Percentiles rank a stretch among this genome's conserved stretches.
These are phyloP conservation scores for Sporisorium scitamineum DNA, from an alignment of 1,284 basidiomycete species.

Conservation along the genomic window DNA sequence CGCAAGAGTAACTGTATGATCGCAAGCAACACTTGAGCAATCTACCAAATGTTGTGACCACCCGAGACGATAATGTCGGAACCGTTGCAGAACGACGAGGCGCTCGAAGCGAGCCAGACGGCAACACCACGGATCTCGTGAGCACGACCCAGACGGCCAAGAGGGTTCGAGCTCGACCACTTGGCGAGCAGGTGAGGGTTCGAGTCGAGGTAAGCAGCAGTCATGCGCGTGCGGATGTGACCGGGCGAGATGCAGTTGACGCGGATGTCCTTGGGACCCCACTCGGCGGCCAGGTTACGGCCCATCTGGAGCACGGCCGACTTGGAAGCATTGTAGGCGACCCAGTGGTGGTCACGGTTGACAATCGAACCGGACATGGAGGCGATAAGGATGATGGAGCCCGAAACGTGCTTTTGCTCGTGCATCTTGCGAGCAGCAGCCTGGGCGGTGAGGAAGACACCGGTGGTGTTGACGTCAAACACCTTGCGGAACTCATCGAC, in stretches of 20 bases:
- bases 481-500: conserved; percentile 80
- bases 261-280: conserved; percentile 77
- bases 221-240: conserved; percentile 76
- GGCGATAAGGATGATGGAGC: conserved; percentile 84
- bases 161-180: conserved; percentile 81
- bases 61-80: conserved; percentile 67
- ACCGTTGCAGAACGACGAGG: conserved; percentile 68
- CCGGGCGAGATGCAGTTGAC: conserved; percentile 68
- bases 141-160: conserved; percentile 79
- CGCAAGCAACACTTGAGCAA: neutral
- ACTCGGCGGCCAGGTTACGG: conserved; percentile 85
- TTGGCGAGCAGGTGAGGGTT: conserved; percentile 78
- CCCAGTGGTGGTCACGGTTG: conserved; percentile 79
- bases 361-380: conserved; percentile 88
- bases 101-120: conserved; percentile 79
- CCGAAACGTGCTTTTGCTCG: conserved; percentile 76
- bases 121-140: conserved; percentile 83
- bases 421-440: conserved; percentile 81
- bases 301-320: conserved; percentile 84
- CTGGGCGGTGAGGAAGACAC: conserved; percentile 82
- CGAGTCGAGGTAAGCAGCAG: conserved; percentile 79
- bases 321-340: conserved; percentile 84
- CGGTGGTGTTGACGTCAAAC: conserved; percentile 77
- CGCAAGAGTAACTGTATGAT: neutral
- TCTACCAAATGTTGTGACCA: conserved; percentile 69